Evolutionary conservation across 495 filamentous ascomycete genomes (phyloP), one percentile per base, ranked within the genome.

Genomic region (Sporormia fimetaria): DNA sequence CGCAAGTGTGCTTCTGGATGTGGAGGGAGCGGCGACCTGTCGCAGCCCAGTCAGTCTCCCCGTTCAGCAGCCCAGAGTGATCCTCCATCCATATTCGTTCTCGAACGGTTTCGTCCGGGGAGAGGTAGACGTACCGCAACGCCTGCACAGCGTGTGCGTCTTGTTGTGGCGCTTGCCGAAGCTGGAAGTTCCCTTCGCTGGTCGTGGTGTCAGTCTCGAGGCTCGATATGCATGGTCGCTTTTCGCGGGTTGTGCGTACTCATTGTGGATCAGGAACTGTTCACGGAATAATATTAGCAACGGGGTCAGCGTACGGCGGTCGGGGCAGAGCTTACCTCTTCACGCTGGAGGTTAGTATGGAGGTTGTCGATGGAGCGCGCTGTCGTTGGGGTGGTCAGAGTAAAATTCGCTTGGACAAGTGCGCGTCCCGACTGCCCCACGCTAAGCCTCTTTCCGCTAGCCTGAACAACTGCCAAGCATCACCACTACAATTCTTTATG

Each of bases 131-230:
- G 73, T 65, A 93, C 90, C 90, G 80, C 90, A 98, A 68, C 90
- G 92, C 75, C 92, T 79, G 83, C 90, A 98, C 65, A 98, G 76
- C 57, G 84, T 90, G 76, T 98, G 90, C 68, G 92, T 85, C 75
- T 98, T 98, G 75, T 88, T 98, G 76, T 98, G 84, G 76, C 85
- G 85, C 78, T 88, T 90, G 68, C 87, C 87, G 68, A 93, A 94
- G 73, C 80, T 86, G 65, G 81, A 86, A 63, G 87, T 94, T 78
- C 87, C 87, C 83, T 94, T 94, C 64, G 77, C 75, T 78, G 59
- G 44, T 50, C 49, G 35, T 51, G 60, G 4, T 58, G 63, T 73
- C 54, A 74, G 68, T 67, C 18, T 39, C 26, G 33, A 24, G 32
- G 32, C 17, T 42, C 33, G 20, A 3, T 6, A 15, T 25, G 36